Evolutionary conservation across 2,329 filamentous ascomycete species (phyloP), one percentile per base, ranked within the genome.

Genomic region (Ceratocystis huliohia): DNA sequence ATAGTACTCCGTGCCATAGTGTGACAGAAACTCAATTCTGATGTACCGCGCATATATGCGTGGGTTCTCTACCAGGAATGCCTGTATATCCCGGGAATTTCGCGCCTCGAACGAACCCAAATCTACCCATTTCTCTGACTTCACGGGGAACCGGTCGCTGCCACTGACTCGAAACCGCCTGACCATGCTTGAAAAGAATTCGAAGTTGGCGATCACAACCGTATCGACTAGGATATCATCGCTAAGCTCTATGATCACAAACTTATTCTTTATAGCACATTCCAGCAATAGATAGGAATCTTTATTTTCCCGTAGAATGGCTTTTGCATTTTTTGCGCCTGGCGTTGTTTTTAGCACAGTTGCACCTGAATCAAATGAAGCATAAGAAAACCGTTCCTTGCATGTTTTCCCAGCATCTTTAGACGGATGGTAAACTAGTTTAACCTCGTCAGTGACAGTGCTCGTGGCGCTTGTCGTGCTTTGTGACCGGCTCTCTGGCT

Each of bases 111-210:
- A 97, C 0, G 86, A 88, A 5, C 91, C 94, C 59, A 97, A 75
- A 56, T 91, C 86, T 70, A 88, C 91, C 94, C 94, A 99, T 71
- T 94, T 90, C 63, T 96, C 92, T 66, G 84, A 76, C 75, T 96
- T 97, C 65, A 94, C 89, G 0, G 94, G 94, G 75, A 96, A 97
- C 66, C 91, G 86, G 76, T 97, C 94, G 67, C 92, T 95, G 61
- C 96, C 93, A 73, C 90, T 95, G 70, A 97, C 85, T 64, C 89
- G 84, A 74, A 99, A 96, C 61, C 87, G 88, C 65, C 91, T 88
- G 71, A 97, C 89, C 82, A 96, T 96, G 73, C 91, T 96, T 66
- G 91, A 96, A 79, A 99, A 99, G 79, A 99, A 99, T 75, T 99
- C 94, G 72, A 95, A 99, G 74, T 99, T 99, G 69, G 93, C 94